Conservation (phyloP, 805 yeast genomes). For the Grigorovia yakushimaensis region DNA sequence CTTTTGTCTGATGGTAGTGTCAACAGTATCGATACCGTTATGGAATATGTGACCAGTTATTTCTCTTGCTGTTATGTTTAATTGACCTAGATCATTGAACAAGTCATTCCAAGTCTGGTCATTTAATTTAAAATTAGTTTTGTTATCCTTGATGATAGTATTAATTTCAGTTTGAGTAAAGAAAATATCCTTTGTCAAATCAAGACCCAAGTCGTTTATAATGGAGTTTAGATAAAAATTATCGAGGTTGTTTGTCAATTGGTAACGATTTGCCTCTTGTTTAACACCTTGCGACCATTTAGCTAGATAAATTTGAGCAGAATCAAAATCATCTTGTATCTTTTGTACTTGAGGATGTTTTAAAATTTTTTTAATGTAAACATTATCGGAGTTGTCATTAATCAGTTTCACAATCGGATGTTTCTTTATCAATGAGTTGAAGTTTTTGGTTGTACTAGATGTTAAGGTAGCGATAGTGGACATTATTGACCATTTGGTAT, state of each 20-base stretch:
- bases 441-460: constrained; percentile 25
- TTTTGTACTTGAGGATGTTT: constrained; percentile 70
- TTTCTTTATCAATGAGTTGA: constrained; percentile 16
- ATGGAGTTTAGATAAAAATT: constrained; percentile 48
- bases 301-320: constrained; percentile 85
- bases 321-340: constrained; percentile 80
- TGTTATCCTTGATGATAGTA: constrained; percentile 54
- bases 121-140: constrained; percentile 40
- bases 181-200: constrained; percentile 22
- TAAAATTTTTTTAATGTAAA: constrained; percentile 41
- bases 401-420: constrained; percentile 25
- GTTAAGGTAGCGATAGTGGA: constrained; percentile 78
- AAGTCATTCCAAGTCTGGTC: constrained; percentile 54
- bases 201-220: constrained; percentile 52
- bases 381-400: constrained; percentile 36
- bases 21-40: constrained; percentile 58
- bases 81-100: constrained; percentile 71
- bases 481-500: constrained; percentile 77
- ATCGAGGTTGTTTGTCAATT: constrained; percentile 40
- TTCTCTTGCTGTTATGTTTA: constrained; percentile 64
- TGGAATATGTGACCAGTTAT: constrained; percentile 80
- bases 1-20: constrained; percentile 42
- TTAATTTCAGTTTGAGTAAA: constrained; percentile 31
- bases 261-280: constrained; percentile 67
- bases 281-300: constrained; percentile 95